phyloP scores from a whole-genome alignment of 2,329 filamentous ascomycete genomes.

The Pezicula radicicola region DNA sequence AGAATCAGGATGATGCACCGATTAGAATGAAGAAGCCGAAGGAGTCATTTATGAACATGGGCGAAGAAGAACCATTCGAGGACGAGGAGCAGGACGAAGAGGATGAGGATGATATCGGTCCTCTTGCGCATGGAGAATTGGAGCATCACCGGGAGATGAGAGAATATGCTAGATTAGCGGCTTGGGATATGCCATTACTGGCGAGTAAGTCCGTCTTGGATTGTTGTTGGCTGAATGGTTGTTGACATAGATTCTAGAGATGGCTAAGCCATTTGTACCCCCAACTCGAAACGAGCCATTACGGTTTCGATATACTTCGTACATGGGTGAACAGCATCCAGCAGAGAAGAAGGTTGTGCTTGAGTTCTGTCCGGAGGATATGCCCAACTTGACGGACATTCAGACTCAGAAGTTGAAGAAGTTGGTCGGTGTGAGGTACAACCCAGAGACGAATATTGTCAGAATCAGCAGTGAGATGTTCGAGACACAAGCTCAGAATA shows the following conservation, averaged over 20 bases:
- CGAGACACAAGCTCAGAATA: conserved; percentile 90
- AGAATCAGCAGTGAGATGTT: conserved; percentile 91
- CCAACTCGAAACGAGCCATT: conserved; percentile 69
- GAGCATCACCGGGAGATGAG: conserved; percentile 85
- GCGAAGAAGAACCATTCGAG: conserved; percentile 25
- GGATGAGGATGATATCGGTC: conserved; percentile 80
- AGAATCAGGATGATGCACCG: background rate
- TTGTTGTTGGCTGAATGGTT: background rate
- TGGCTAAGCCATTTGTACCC: conserved; percentile 76
- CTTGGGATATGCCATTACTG: conserved; percentile 94
- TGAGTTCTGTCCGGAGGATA: conserved; percentile 75
- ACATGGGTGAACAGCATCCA: conserved; percentile 91
- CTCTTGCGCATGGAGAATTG: conserved; percentile 79
- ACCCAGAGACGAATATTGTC: conserved; percentile 75
- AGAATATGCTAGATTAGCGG: conserved; percentile 81
- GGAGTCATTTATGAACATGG: conserved; percentile 29
- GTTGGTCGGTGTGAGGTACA: conserved; percentile 80
- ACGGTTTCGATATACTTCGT: conserved; percentile 94
- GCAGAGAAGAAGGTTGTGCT: conserved; percentile 92
- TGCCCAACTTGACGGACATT: conserved; percentile 60
- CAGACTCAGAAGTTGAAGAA: conserved; percentile 84
- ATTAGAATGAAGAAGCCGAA: conserved; percentile 19
- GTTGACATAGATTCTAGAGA: conserved; percentile 50
- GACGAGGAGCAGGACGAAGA: conserved; percentile 44
- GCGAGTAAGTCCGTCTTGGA: conserved; percentile 60